Evolutionary conservation across 2,329 filamentous ascomycete genomes (phyloP).

Genomic region (Diplocarpon mali): DNA sequence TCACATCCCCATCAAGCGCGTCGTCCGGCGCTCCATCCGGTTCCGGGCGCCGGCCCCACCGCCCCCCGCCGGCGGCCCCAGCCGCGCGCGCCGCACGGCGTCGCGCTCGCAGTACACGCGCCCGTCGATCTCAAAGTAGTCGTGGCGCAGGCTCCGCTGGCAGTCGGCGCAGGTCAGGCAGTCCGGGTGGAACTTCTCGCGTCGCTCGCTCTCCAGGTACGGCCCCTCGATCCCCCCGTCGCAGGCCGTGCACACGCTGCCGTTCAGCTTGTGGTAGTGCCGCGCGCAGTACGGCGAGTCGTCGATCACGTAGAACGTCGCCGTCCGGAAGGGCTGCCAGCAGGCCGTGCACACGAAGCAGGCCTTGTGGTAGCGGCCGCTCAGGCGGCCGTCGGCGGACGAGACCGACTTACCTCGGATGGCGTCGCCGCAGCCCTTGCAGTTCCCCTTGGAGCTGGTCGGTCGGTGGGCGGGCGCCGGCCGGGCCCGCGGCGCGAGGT

Average conservation of each 20-base stretch:
- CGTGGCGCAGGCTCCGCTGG: slow-evolving; percentile 59
- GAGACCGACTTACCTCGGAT: slow-evolving; percentile 91
- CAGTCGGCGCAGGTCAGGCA: slow-evolving; percentile 84
- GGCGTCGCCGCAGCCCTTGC: slow-evolving; percentile 66
- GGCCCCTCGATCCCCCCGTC: slow-evolving; percentile 83
- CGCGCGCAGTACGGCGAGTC: slow-evolving; percentile 84
- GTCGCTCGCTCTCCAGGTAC: slow-evolving; percentile 73
- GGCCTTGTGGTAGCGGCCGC: slow-evolving; percentile 85
- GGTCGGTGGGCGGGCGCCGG: not conserved
- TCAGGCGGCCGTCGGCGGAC: slow-evolving; percentile 82
- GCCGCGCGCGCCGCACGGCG: slow-evolving; percentile 37
- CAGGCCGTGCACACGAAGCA: slow-evolving; percentile 92
- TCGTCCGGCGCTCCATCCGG: slow-evolving; percentile 36
- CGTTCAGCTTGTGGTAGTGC: slow-evolving; percentile 88
- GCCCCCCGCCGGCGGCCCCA: slow-evolving; percentile 13
- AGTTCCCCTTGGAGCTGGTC: slow-evolving; percentile 44
- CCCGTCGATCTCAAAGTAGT: slow-evolving; percentile 84
- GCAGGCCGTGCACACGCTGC: slow-evolving; percentile 72
- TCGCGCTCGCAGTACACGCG: slow-evolving; percentile 79
- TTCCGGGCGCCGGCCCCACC: slow-evolving; percentile 15
- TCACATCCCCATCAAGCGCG: slow-evolving; percentile 39
- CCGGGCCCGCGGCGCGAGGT: slow-evolving; percentile 25
- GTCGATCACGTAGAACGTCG: slow-evolving; percentile 83
- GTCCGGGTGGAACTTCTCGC: slow-evolving; percentile 71
- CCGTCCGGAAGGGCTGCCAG: slow-evolving; percentile 66